phyloP scores from a whole-genome alignment of 1,284 basidiomycete genomes.

The Sporisorium graminicola region DNA sequence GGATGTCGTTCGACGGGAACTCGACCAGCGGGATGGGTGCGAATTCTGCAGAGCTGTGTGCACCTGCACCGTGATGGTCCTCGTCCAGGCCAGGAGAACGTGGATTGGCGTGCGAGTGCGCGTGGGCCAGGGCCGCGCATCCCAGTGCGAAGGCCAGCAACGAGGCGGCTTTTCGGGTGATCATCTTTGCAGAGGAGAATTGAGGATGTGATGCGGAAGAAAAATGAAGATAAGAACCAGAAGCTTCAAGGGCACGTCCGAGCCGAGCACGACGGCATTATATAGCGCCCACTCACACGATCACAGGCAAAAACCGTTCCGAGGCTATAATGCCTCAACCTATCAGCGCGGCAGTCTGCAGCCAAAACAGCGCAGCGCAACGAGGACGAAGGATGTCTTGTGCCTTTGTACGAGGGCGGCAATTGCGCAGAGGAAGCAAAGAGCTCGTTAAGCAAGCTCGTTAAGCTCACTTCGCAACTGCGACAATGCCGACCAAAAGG shows the following conservation, averaged over 20 bases:
- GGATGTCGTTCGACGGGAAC: conserved; percentile 46
- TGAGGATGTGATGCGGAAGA: not conserved
- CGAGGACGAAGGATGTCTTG: conserved; percentile 1
- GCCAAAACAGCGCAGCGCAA: not conserved
- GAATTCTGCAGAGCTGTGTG: conserved; percentile 38
- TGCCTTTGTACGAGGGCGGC: conserved; percentile 4
- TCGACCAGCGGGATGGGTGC: conserved; percentile 39
- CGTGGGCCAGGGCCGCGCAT: conserved; percentile 10
- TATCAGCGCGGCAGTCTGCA: not conserved
- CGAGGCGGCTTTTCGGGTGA: conserved; percentile 6
- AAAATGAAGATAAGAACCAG: not conserved
- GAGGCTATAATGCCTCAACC: conserved; percentile 8
- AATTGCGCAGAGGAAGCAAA: conserved; percentile 2
- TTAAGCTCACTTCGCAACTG: conserved; percentile 17
- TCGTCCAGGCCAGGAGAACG: conserved; percentile 38
- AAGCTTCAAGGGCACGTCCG: no score
- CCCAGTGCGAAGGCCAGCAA: conserved; percentile 7
- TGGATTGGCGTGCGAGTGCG: conserved; percentile 23
- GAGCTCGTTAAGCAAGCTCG: conserved; percentile 20
- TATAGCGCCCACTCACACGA: conserved; percentile 1
- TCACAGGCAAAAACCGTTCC: not conserved
- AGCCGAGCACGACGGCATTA: not conserved
- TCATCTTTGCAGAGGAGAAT: conserved; percentile 7
- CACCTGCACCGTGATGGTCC: conserved; percentile 43
- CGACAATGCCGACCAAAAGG: conserved; percentile 14